Percentiles rank a stretch among this genome's conserved stretches.
phyloP scores from a whole-genome alignment of 257 asterid species.

The Capsicum baccatum region DNA sequence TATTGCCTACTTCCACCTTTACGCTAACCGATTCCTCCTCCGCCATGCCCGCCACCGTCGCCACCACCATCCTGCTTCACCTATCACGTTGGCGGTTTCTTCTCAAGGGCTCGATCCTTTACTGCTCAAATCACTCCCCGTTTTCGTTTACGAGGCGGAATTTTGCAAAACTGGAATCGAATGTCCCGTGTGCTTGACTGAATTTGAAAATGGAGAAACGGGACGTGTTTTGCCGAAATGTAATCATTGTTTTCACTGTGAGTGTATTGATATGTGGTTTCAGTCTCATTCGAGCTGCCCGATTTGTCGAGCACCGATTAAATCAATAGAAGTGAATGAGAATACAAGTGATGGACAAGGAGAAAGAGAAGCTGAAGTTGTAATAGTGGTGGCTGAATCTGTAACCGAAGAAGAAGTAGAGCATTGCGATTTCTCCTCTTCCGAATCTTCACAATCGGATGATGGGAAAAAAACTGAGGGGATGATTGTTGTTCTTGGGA shows the following conservation, averaged over 20 bases:
- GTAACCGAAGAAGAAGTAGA: background rate
- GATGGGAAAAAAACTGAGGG: background rate
- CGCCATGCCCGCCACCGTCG: background rate
- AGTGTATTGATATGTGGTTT: conserved; percentile 60
- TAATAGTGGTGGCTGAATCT: background rate
- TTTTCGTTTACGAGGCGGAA: background rate
- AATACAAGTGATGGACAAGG: background rate
- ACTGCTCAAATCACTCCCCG: background rate
- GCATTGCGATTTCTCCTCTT: background rate
- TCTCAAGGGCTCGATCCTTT: conserved; percentile 22
- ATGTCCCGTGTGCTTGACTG: conserved; percentile 55
- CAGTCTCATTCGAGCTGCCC: conserved; percentile 54
- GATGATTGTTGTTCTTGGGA: background rate
- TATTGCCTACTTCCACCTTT: conserved; percentile 7
- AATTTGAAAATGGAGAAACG: conserved; percentile 44
- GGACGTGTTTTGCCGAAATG: conserved; percentile 54
- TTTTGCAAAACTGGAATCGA: background rate
- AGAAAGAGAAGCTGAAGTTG: background rate
- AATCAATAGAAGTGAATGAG: background rate
- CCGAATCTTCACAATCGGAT: background rate
- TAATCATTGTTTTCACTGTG: conserved; percentile 47
- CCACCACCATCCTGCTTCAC: background rate
- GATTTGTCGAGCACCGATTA: conserved; percentile 51
- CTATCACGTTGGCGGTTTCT: background rate
- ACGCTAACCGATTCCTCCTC: background rate